phyloP scores from a whole-genome alignment of 345 rosid species.

The Syzygium aromaticum region DNA sequence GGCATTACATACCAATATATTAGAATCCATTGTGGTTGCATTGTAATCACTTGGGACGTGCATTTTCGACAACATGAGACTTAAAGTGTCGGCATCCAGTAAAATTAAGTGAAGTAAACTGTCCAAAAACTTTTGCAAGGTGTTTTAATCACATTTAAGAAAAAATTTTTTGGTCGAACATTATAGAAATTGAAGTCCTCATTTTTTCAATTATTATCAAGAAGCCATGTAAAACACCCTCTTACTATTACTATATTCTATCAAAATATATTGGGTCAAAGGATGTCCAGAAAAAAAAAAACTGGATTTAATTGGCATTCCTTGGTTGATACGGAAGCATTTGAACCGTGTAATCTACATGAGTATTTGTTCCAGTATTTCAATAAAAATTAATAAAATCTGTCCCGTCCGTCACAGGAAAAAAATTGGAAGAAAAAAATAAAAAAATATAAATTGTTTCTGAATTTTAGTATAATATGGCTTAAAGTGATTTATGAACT shows the following conservation, averaged over 20 bases:
- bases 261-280: not conserved
- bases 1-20: not conserved
- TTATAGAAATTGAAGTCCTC: not conserved
- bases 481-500: too few relatives aligned
- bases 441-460: not conserved
- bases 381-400: not conserved
- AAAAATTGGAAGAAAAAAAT: not conserved
- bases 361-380: not conserved
- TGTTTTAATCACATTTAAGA: not conserved
- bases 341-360: not conserved
- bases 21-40: rapidly evolving
- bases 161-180: not conserved
- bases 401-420: not conserved
- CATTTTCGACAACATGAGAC: not conserved
- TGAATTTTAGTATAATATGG: too few relatives aligned
- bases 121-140: not conserved
- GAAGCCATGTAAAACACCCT: not conserved
- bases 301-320: not conserved
- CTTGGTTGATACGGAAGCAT: not conserved
- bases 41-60: not conserved
- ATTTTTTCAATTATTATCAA: not conserved
- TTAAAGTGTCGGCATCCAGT: not conserved
- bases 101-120: not conserved
- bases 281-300: not conserved
- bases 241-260: rapidly evolving